These are phyloP conservation scores for Spirogloea muscicola DNA, from an alignment of 139 green algal genomes.

Conservation along the genomic window DNA sequence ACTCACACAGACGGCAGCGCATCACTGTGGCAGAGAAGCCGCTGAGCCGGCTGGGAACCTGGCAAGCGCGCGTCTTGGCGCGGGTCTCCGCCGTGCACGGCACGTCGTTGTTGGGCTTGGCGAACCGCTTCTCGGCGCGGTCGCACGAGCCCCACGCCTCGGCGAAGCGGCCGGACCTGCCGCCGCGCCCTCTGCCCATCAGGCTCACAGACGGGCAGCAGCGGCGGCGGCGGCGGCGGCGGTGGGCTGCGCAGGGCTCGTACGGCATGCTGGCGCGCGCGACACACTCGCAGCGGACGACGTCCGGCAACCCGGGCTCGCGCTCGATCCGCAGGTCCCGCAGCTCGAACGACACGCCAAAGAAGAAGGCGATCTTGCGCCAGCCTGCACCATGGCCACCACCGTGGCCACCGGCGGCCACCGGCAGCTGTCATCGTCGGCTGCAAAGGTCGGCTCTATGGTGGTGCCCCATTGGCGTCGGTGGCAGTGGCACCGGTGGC, in stretches of 20 bases:
- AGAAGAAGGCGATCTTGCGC: too few species aligned
- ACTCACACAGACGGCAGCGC: not conserved
- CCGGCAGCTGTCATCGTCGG: not conserved
- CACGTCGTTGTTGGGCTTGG: slow-evolving; percentile 1
- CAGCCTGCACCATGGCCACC: not conserved
- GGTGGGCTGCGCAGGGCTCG: not conserved
- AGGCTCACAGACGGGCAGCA: not conserved
- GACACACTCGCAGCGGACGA: not conserved
- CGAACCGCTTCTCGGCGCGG: slow-evolving; percentile 7
- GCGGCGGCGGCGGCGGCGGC: too few species aligned
- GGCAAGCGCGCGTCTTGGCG: not conserved
- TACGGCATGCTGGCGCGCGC: not conserved
- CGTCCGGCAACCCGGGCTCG: too few species aligned
- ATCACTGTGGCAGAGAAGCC: not conserved
- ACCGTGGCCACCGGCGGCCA: too few species aligned
- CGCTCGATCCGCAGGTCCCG: too few species aligned
- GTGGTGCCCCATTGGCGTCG: too few species aligned
- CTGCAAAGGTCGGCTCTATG: not conserved
- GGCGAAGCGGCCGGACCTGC: not conserved
- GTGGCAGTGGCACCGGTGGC: not conserved
- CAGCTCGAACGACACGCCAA: too few species aligned
- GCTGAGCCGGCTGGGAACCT: not conserved
- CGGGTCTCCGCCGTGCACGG: slow-evolving; percentile 2
- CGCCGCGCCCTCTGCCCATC: not conserved
- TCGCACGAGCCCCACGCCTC: slow-evolving; percentile 6